Percentiles rank a stretch among this genome's conserved stretches.
phyloP scores from a whole-genome alignment of 225 moss, liverwort and hornwort species.

The Thuidium tamariscinum region DNA sequence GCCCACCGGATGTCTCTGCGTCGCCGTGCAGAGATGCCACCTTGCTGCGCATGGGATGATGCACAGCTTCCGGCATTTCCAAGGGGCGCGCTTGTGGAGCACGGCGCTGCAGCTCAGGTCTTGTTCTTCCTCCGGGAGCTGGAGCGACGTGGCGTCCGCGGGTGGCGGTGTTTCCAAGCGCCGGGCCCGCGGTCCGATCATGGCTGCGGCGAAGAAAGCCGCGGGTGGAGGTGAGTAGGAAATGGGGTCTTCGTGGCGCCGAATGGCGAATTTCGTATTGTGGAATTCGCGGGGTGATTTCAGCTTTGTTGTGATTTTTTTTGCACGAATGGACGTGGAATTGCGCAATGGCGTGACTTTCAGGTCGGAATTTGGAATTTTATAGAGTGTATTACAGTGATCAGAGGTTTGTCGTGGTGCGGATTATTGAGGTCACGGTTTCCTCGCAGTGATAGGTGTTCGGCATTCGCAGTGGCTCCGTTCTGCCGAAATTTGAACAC shows the following conservation, averaged over 20 bases:
- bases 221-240: slow-evolving; percentile 36
- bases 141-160: not conserved
- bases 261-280: not conserved
- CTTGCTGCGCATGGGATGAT: slow-evolving; percentile 8
- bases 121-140: not conserved
- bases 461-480: not conserved
- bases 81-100: not conserved
- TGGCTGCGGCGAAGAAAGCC: slow-evolving; percentile 67
- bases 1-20: slow-evolving; percentile 2
- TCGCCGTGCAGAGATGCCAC: slow-evolving; percentile 6
- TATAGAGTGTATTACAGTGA: not conserved
- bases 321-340: not conserved
- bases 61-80: slow-evolving; percentile 9
- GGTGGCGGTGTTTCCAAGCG: slow-evolving; percentile 43
- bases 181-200: slow-evolving; percentile 68
- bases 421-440: not conserved
- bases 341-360: not conserved
- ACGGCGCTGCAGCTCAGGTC: not conserved
- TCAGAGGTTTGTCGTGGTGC: not conserved
- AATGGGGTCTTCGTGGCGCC: not conserved
- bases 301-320: not conserved
- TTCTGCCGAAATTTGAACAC: not conserved
- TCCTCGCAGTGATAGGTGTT: not conserved
- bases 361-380: not conserved
- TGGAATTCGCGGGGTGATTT: not conserved